Percentiles rank a stretch among this genome's conserved stretches.
Conservation (phyloP, 192 early-diverging fungal species). For the Phlyctochytrium planicorne region DNA sequence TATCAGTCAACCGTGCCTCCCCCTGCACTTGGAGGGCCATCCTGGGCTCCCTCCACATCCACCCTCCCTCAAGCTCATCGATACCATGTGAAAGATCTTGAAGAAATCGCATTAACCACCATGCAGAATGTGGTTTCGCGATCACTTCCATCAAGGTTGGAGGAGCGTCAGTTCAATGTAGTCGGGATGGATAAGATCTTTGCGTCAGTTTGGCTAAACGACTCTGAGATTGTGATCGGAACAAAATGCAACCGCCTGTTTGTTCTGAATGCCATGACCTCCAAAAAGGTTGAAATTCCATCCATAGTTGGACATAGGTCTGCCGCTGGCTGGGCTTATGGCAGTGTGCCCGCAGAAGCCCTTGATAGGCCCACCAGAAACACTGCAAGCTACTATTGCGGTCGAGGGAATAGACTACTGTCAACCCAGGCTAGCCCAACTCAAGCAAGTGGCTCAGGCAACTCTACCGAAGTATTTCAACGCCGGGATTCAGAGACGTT, state of each 20-base stretch:
- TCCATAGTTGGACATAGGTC: conserved; percentile 1
- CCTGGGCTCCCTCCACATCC: no score
- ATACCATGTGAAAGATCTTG: no score
- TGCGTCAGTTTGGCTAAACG: conserved; percentile 50
- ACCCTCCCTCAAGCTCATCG: no score
- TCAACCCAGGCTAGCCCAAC: neutral
- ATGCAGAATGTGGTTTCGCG: neutral
- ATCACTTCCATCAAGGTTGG: conserved; percentile 1
- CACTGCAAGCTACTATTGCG: neutral
- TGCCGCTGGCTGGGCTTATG: neutral
- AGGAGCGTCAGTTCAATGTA: neutral
- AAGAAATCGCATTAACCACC: neutral
- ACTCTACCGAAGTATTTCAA: neutral
- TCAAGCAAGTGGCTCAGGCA: neutral
- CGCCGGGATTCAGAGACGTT: neutral
- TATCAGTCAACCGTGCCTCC: no score
- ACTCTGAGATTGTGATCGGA: conserved; percentile 53
- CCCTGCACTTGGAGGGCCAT: no score
- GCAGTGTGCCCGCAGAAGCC: neutral
- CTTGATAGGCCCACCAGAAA: neutral
- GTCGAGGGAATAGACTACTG: neutral
- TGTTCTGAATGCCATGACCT: conserved; percentile 40
- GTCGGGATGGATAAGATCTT: conserved; percentile 58
- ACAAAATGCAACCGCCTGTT: conserved; percentile 60
- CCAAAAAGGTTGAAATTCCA: conserved; percentile 35